Percentiles rank a stretch among this genome's conserved stretches.
Conservation (phyloP, 495 filamentous ascomycete genomes). For the Bacidia rubella region DNA sequence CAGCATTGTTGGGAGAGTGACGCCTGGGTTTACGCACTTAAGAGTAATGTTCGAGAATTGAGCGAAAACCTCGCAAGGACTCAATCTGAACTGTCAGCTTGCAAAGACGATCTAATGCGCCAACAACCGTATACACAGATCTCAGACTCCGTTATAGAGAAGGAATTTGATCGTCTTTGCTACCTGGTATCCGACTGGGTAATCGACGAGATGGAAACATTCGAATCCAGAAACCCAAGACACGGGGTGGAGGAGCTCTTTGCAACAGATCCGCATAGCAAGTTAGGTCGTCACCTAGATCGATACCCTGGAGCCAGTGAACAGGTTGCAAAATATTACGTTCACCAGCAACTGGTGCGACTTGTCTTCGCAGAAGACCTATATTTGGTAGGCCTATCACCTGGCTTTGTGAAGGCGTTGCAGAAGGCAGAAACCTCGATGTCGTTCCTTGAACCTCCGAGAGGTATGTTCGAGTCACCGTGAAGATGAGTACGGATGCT, state of each 20-base stretch:
- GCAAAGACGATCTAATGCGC: constrained; percentile 14
- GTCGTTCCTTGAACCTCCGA: constrained; percentile 7
- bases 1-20: no score
- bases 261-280: not conserved
- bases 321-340: not conserved
- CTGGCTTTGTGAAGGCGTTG: not conserved
- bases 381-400: not conserved
- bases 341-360: not conserved
- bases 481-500: not conserved
- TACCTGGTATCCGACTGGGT: constrained; percentile 10
- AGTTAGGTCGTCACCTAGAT: not conserved
- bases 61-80: not conserved
- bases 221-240: not conserved
- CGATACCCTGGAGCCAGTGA: not conserved
- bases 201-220: not conserved
- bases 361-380: not conserved
- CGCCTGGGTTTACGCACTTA: not conserved
- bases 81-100: constrained; percentile 1
- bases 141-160: constrained; percentile 1
- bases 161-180: not conserved
- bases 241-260: not conserved
- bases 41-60: not conserved
- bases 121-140: constrained; percentile 6
- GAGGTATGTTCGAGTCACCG: no score
- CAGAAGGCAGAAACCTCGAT: constrained; percentile 2